These are phyloP conservation scores for Vigna angularis DNA, from an alignment of 306 rosid species.

Conservation along the genomic window DNA sequence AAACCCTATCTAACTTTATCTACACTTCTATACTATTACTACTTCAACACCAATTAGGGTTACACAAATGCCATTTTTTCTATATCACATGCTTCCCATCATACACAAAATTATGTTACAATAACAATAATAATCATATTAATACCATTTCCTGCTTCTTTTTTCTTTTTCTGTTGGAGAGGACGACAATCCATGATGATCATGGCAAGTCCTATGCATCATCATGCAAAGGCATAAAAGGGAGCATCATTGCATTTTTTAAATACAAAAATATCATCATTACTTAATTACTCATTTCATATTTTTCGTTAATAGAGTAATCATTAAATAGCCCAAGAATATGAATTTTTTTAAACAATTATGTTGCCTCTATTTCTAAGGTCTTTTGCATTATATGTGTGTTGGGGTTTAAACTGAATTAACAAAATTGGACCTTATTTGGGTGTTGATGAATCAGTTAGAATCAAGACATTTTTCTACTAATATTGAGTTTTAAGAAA, in stretches of 20 bases:
- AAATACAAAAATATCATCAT: slow-evolving; percentile 38
- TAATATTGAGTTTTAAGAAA: not conserved
- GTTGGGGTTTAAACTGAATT: not conserved
- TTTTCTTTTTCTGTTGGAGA: not conserved
- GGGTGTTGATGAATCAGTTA: not conserved
- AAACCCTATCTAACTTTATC: slow-evolving; percentile 42
- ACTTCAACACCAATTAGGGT: not conserved
- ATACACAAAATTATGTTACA: not conserved
- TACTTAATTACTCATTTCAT: slow-evolving; percentile 37
- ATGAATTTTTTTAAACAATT: not conserved
- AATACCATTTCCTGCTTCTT: too few species aligned
- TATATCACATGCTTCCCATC: slow-evolving; percentile 6
- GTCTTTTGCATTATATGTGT: not conserved
- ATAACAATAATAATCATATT: not conserved
- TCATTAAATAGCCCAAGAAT: slow-evolving; percentile 3
- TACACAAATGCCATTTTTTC: not conserved
- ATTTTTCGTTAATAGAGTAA: slow-evolving; percentile 28
- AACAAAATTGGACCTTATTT: not conserved
- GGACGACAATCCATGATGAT: slow-evolving; percentile 38
- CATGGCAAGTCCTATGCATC: slow-evolving; percentile 6
- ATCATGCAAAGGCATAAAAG: slow-evolving; percentile 36
- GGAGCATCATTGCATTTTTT: slow-evolving; percentile 38
- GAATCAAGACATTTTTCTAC: not conserved
- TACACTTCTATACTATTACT: slow-evolving; percentile 42
- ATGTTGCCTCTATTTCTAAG: not conserved